A percentile compares a stretch with the other conserved stretches of the same genome.
Conservation (phyloP, 139 green algal species). For the Raphidocelis subcapitata region DNA sequence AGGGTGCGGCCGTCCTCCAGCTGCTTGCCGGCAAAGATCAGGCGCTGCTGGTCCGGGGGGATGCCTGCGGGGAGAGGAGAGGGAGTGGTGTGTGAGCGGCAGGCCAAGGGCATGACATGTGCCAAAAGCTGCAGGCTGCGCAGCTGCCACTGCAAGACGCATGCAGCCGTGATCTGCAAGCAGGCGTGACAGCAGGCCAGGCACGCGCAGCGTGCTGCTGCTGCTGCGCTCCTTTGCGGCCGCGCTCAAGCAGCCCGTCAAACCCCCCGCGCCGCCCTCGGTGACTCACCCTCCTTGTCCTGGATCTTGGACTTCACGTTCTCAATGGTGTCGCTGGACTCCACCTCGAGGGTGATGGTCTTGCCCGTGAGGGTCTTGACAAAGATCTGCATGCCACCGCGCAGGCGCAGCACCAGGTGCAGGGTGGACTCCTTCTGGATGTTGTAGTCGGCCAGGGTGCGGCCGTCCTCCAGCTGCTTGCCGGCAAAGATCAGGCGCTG, state of each 20-base stretch:
- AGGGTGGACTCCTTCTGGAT: slow-evolving; percentile 91
- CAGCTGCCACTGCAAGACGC: too few species aligned
- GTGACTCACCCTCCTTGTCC: slow-evolving; percentile 84
- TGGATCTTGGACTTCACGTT: slow-evolving; percentile 96
- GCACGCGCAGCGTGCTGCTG: too few species aligned
- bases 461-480: slow-evolving; percentile 95
- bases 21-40: slow-evolving; percentile 96
- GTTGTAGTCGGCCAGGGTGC: slow-evolving; percentile 94
- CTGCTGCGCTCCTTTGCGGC: too few species aligned
- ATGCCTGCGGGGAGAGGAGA: slow-evolving; percentile 63
- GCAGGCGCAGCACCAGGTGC: slow-evolving; percentile 82
- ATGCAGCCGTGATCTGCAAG: too few species aligned
- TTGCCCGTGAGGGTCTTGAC: slow-evolving; percentile 91
- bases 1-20: slow-evolving; percentile 92
- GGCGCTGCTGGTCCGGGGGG: slow-evolving; percentile 89
- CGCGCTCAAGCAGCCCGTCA: too few species aligned
- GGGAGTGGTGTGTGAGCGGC: too few species aligned
- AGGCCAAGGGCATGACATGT: too few species aligned
- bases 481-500: slow-evolving; percentile 95
- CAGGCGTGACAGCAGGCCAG: too few species aligned
- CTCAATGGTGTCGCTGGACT: slow-evolving; percentile 83
- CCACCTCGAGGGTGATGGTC: slow-evolving; percentile 78
- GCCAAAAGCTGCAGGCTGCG: too few species aligned
- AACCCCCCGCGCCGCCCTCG: too few species aligned
- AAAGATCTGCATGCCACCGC: slow-evolving; percentile 89